Conservation (phyloP, 768 basidiomycete species). For the Tylopilus plumbeoviolaceoides region DNA sequence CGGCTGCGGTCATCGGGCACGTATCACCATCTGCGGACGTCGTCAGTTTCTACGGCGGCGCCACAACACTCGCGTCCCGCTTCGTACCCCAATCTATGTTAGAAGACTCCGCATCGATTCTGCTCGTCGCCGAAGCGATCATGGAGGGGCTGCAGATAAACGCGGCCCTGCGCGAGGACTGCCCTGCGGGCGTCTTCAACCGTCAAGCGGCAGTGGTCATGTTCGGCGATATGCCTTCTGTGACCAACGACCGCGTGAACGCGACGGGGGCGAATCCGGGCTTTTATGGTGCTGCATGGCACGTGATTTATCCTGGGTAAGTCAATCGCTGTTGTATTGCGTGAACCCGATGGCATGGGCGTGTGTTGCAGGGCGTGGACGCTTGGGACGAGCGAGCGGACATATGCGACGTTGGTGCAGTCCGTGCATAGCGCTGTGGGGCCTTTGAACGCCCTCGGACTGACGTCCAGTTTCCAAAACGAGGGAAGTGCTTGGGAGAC, state of each 20-base stretch:
- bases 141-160: conserved; percentile 13
- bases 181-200: neutral
- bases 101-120: neutral
- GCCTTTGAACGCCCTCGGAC: conserved; percentile 9
- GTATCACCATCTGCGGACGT: conserved; percentile 8
- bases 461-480: conserved; percentile 18
- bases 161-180: neutral
- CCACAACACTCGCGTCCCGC: conserved; percentile 9
- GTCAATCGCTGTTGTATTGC: neutral
- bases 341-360: neutral
- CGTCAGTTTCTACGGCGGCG: conserved; percentile 8
- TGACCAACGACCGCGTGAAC: conserved; percentile 5
- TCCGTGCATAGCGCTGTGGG: conserved; percentile 3
- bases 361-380: conserved; percentile 13
- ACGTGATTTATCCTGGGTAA: conserved; percentile 7
- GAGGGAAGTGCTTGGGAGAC: conserved; percentile 15
- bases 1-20: conserved; percentile 1
- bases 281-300: conserved; percentile 16
- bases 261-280: conserved; percentile 19
- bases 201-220: neutral
- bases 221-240: conserved; percentile 15
- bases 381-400: neutral
- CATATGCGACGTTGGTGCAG: neutral
- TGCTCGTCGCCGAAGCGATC: conserved; percentile 15
- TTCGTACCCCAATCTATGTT: conserved; percentile 15